phyloP scores from a whole-genome alignment of 2,329 filamentous ascomycete species.

The Neopestalotiopsis sp. region DNA sequence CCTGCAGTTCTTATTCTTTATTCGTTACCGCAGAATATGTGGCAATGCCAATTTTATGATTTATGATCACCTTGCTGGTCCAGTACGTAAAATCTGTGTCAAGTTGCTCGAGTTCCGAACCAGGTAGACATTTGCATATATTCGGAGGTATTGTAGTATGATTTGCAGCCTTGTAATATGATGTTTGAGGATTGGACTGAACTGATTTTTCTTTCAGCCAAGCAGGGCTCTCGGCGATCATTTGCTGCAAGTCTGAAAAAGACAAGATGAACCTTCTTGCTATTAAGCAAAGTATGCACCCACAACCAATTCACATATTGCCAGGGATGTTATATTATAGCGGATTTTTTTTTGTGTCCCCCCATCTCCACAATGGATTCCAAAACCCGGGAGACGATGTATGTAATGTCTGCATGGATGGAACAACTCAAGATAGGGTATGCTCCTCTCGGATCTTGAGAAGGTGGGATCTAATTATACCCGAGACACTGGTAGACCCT shows the following conservation, averaged over 20 bases:
- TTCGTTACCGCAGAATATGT: background rate
- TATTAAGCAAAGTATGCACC: background rate
- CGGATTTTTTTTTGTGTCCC: background rate
- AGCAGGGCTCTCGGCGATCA: background rate
- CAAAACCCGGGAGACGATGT: constrained; percentile 1
- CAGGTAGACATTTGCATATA: background rate
- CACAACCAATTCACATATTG: constrained; percentile 9
- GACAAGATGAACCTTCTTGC: background rate
- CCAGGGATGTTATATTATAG: constrained; percentile 1
- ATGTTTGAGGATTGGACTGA: background rate
- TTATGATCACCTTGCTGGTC: background rate
- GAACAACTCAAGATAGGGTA: background rate
- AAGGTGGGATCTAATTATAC: constrained; percentile 16
- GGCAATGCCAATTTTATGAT: background rate
- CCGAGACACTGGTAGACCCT: constrained; percentile 15
- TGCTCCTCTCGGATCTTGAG: constrained; percentile 1
- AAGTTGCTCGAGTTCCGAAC: background rate
- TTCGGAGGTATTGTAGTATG: background rate
- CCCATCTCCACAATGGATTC: background rate
- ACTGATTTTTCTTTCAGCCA: background rate
- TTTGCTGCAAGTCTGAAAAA: background rate
- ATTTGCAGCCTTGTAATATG: background rate
- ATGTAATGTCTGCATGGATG: constrained; percentile 1
- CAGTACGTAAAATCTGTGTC: background rate
- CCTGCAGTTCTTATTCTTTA: background rate